Base-by-base conservation (phyloP, 2,329 filamentous ascomycete genomes). In the Helotiales sp. region DNA sequence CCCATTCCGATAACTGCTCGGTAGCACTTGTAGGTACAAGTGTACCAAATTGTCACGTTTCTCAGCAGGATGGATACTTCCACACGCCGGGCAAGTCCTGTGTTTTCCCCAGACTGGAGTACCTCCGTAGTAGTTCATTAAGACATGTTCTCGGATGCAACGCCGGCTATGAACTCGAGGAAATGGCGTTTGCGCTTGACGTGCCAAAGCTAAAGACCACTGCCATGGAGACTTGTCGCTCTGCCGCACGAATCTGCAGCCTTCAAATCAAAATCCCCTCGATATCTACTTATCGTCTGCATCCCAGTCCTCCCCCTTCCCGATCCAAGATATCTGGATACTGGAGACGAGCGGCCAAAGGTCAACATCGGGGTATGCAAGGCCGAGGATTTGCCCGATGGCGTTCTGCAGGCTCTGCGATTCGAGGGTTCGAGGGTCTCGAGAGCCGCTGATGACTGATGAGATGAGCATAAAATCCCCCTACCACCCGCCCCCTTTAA, bases 171-270 rank as follows among this genome's bases (percentile, higher is more conserved):
- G 22, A 37, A n/a, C 6, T 34, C 10, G 10, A 43, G 37, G 6
- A 34, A 37, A 20, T 55, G 30, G 17, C 52, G 34, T 20, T 26
- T 7, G 49, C 22, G 4, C 32, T 32, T 57, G 30, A 37, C 13
- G 11, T 57, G 54, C 20, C 34, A 11, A 57, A 26, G 54, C 54
- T 24, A 57, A 37, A 40, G 32, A n/a, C n/a, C 30, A 22, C 32
- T 20, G 54, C 30, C 30, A 60, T 40, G 57, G 22, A 60, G 34
- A 24, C 34, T 28, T 60, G 57, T 22, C 47, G 57, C 57, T 45
- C 57, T 60, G 57, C 57, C 57, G 37, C 15, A 20, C 57, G 22
- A 43, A 60, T 60, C 57, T 60, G 57, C 34, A 59, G 37, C 24
- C 57, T 37, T 37, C 34, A 60, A 32, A 45, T 20, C 22, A 34